Conservation (phyloP, 2,329 filamentous ascomycete species). For the Aspergillus cejpii region DNA sequence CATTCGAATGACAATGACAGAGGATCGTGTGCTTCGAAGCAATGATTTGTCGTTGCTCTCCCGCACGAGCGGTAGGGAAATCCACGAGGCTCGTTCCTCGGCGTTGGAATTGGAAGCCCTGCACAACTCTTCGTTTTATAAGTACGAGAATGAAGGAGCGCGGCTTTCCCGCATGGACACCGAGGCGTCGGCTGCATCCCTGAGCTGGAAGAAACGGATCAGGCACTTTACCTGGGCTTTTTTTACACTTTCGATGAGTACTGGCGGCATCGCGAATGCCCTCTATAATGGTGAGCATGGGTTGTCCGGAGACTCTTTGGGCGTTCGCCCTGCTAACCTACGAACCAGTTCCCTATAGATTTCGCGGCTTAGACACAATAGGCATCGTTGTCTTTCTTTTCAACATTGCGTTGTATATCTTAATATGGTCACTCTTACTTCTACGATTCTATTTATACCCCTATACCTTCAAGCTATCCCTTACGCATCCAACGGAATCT, state of each 20-base stretch:
- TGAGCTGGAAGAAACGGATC: slow-evolving; percentile 51
- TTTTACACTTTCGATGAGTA: slow-evolving; percentile 65
- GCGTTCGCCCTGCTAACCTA: slow-evolving; percentile 5
- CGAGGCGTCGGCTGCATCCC: slow-evolving; percentile 11
- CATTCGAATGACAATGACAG: neutral
- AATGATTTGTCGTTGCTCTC: slow-evolving; percentile 9
- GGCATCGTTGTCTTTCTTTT: slow-evolving; percentile 57
- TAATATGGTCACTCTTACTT: slow-evolving; percentile 58
- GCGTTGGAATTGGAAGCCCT: slow-evolving; percentile 27
- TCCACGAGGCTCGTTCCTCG: slow-evolving; percentile 24
- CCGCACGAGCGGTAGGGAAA: slow-evolving; percentile 8
- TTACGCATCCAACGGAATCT: slow-evolving; percentile 69
- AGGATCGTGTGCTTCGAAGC: slow-evolving; percentile 5
- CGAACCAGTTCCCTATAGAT: slow-evolving; percentile 46
- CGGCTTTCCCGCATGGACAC: neutral
- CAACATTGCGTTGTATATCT: slow-evolving; percentile 57
- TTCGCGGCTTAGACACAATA: slow-evolving; percentile 53
- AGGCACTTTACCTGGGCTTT: slow-evolving; percentile 68
- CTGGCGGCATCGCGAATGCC: slow-evolving; percentile 55
- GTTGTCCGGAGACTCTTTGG: neutral
- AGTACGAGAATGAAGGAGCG: slow-evolving; percentile 11
- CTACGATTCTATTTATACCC: slow-evolving; percentile 64
- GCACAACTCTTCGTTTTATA: slow-evolving; percentile 18
- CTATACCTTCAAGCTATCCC: slow-evolving; percentile 62
- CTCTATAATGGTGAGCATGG: slow-evolving; percentile 46